A percentile compares a stretch with the other conserved stretches of the same genome.
phyloP scores from a whole-genome alignment of 2,329 filamentous ascomycete genomes.

The Ophiostoma perfectum region DNA sequence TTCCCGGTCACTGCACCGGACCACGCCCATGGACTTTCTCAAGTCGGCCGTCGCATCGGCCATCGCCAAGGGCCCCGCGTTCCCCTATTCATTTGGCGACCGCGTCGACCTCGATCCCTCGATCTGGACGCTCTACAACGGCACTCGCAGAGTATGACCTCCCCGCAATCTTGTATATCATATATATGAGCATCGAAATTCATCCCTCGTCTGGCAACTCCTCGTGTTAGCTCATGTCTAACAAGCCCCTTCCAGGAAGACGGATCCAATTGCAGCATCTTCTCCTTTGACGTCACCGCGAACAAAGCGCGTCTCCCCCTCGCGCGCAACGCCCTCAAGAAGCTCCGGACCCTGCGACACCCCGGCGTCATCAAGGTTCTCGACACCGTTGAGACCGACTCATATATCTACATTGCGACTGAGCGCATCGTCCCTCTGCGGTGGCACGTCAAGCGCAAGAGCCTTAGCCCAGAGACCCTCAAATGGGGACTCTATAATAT shows the following conservation, averaged over 20 bases:
- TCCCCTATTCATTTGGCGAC: slow-evolving; percentile 90
- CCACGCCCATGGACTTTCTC: slow-evolving; percentile 77
- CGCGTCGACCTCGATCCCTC: slow-evolving; percentile 87
- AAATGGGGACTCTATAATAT: slow-evolving; percentile 93
- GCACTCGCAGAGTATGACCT: slow-evolving; percentile 70
- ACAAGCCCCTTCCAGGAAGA: slow-evolving; percentile 63
- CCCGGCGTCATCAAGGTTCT: slow-evolving; percentile 91
- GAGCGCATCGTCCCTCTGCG: slow-evolving; percentile 80
- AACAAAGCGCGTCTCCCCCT: slow-evolving; percentile 78
- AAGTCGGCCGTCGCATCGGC: slow-evolving; percentile 96
- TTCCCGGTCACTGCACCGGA: background rate
- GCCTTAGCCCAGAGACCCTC: slow-evolving; percentile 80
- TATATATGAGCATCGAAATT: no score
- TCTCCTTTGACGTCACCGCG: slow-evolving; percentile 82
- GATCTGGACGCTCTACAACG: slow-evolving; percentile 95
- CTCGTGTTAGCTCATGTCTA: slow-evolving; percentile 3
- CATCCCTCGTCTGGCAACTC: no score
- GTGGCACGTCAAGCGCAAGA: slow-evolving; percentile 87
- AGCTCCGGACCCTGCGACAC: slow-evolving; percentile 86
- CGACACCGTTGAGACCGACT: slow-evolving; percentile 93
- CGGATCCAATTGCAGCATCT: slow-evolving; percentile 89
- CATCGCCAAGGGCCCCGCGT: slow-evolving; percentile 88
- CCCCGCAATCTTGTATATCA: background rate
- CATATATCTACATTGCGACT: slow-evolving; percentile 93
- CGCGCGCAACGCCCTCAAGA: slow-evolving; percentile 89